These are phyloP conservation scores for Acanthamoeba triangularis DNA, from an alignment of 208 protist species.

Conservation along the genomic window DNA sequence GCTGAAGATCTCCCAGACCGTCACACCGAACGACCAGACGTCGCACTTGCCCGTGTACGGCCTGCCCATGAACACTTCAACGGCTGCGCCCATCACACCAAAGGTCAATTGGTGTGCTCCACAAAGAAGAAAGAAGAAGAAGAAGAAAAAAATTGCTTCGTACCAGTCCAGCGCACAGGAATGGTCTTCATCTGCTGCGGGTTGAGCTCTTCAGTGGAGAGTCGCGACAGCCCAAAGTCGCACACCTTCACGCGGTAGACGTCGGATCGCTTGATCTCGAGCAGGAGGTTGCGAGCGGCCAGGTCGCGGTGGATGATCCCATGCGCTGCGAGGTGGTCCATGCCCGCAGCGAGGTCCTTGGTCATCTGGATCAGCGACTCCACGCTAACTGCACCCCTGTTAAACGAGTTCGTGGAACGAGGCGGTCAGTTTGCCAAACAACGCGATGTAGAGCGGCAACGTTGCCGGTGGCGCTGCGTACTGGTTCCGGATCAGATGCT, in stretches of 20 bases:
- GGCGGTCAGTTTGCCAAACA: too few relatives aligned
- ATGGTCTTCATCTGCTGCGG: slow-evolving; percentile 50
- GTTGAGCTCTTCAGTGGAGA: slow-evolving; percentile 21
- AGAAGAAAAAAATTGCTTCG: not conserved
- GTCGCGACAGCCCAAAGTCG: slow-evolving; percentile 70
- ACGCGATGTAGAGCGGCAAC: too few relatives aligned
- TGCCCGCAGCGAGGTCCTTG: slow-evolving; percentile 68
- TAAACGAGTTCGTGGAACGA: not conserved
- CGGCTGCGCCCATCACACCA: not conserved
- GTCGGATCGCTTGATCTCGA: slow-evolving; percentile 54
- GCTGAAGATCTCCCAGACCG: slow-evolving; percentile 76
- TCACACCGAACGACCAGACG: slow-evolving; percentile 72
- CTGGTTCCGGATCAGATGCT: slow-evolving; percentile 50
- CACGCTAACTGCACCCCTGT: slow-evolving; percentile 41
- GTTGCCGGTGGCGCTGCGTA: not conserved
- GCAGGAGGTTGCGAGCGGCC: slow-evolving; percentile 67
- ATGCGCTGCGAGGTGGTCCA: slow-evolving; percentile 61
- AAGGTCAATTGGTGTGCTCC: not conserved
- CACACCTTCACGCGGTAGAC: slow-evolving; percentile 74
- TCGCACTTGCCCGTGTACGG: slow-evolving; percentile 60
- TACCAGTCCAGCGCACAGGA: slow-evolving; percentile 71
- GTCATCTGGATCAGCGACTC: slow-evolving; percentile 63
- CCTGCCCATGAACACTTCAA: slow-evolving; percentile 70
- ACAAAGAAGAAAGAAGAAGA: not conserved
- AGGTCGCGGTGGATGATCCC: slow-evolving; percentile 56